Evolutionary conservation across 805 yeast species (phyloP).

Genomic region (Hanseniaspora hatyaiensis): DNA sequence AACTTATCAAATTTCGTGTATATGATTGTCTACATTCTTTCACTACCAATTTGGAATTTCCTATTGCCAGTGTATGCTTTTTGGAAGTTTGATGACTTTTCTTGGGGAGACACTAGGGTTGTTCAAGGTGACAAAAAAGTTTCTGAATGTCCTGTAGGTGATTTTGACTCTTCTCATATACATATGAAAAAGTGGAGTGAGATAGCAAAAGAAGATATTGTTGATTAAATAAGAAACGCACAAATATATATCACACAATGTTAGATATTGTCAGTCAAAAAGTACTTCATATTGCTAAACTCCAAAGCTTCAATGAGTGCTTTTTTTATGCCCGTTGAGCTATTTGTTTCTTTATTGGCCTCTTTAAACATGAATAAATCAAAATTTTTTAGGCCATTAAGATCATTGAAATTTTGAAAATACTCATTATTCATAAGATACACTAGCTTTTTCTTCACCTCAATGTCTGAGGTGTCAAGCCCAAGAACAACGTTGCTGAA

Average conservation of each 20-base stretch:
- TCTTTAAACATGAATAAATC: slow-evolving; percentile 7
- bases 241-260: slow-evolving; percentile 14
- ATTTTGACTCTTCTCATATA: slow-evolving; percentile 82
- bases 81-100: slow-evolving; percentile 93
- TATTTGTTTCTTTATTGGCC: neutral
- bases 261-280: too few relatives aligned
- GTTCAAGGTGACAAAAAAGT: slow-evolving; percentile 33
- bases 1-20: slow-evolving; percentile 60
- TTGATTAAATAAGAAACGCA: neutral
- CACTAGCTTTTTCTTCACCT: slow-evolving; percentile 1
- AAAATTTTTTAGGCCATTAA: neutral
- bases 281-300: slow-evolving; percentile 13
- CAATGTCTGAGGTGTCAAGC: neutral
- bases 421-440: slow-evolving; percentile 16
- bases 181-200: slow-evolving; percentile 92
- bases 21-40: slow-evolving; percentile 64
- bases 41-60: slow-evolving; percentile 91
- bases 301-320: neutral
- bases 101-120: slow-evolving; percentile 92
- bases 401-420: slow-evolving; percentile 7
- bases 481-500: neutral
- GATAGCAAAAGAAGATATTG: slow-evolving; percentile 42
- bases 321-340: neutral
- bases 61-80: slow-evolving; percentile 74
- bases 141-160: slow-evolving; percentile 36